Percentiles rank a stretch among this genome's conserved stretches.
phyloP scores from a whole-genome alignment of 2,329 filamentous ascomycete genomes.

The Ophiostoma montium region DNA sequence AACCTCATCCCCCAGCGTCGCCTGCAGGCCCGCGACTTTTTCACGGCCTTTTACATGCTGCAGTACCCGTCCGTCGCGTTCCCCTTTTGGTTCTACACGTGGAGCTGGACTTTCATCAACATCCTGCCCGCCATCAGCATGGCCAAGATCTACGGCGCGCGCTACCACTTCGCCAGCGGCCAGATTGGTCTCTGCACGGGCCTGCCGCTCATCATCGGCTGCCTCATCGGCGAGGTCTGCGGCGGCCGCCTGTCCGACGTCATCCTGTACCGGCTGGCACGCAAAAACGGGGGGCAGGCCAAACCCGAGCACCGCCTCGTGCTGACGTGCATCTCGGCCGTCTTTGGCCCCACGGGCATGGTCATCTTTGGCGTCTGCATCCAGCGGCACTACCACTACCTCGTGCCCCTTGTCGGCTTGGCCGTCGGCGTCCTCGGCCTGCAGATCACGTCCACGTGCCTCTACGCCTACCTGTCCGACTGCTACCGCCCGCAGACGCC shows the following conservation, averaged over 20 bases:
- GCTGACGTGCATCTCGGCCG: slow-evolving; percentile 6
- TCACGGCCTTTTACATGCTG: slow-evolving; percentile 9
- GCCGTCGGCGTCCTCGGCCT: slow-evolving; percentile 9
- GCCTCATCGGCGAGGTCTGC: slow-evolving; percentile 9
- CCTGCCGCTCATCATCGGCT: slow-evolving; percentile 11
- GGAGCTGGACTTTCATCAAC: slow-evolving; percentile 12
- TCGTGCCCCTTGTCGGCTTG: slow-evolving; percentile 6
- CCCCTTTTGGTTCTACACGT: slow-evolving; percentile 8
- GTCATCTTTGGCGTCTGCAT: slow-evolving; percentile 10
- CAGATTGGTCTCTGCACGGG: slow-evolving; percentile 10
- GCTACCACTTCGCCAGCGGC: slow-evolving; percentile 8
- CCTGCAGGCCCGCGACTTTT: slow-evolving; percentile 5
- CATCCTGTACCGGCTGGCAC: slow-evolving; percentile 5
- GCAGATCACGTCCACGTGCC: slow-evolving; percentile 11
- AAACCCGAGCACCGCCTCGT: slow-evolving; percentile 11
- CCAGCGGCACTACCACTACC: slow-evolving; percentile 3
- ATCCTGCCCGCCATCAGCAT: slow-evolving; percentile 12
- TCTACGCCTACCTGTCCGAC: slow-evolving; percentile 10
- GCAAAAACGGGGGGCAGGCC: slow-evolving; percentile 3
- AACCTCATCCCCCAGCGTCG: slow-evolving; percentile 8
- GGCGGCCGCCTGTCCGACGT: slow-evolving; percentile 12
- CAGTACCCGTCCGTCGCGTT: slow-evolving; percentile 10
- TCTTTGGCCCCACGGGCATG: slow-evolving; percentile 10
- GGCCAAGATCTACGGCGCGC: slow-evolving; percentile 11
- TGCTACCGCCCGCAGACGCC: slow-evolving; percentile 13